Evolutionary conservation across 176 grass and related monocot genomes (phyloP), one percentile per base, ranked within the genome.

Genomic region (Typha latifolia): DNA sequence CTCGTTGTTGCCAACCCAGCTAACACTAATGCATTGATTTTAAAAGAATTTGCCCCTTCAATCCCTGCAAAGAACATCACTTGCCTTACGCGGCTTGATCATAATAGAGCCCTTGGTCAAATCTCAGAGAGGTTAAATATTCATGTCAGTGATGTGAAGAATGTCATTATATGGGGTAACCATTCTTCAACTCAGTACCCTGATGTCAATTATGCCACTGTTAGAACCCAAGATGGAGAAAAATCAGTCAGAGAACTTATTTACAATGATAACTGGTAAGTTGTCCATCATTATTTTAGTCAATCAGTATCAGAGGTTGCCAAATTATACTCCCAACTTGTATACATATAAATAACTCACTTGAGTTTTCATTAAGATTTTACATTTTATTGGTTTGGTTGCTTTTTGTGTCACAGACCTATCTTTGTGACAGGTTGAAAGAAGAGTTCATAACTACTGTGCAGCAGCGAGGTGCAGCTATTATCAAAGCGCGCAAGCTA

Each of bases 31-130:
- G 90, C 90, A 1, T 78, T 84, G 3, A 69, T 95, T 57, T 69
- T 95, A 1, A 90, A 95, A 73, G 75, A 87, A 74, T 87, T 80
- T 32, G 84, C 84, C 14, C 62, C 78, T 0, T 75, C 62, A 16
- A 84, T 95, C 64, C 81, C 83, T n/a, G 71, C 78, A 77, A 87
- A 80, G 81, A 87, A 90, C 72, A 87, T 95, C 76, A 87, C 72
- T 51, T 95, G 86, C 74, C 83, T 95, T n/a, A 90, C 91, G 1
- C 79, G 91, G 72, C 86, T 95, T 14, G 90, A 95, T 74, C 83
- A 95, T 70, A 95, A 95, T 72, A 79, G 90, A 29, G 90, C 83
- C 27, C 66, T 95, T 48, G 86, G 70, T 62, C 81, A 87, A 61
- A 56, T 95, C 66, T 47, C 83, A 56, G 75, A 90, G 72, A 82